Evolutionary conservation across 352 stramenopile genomes (phyloP), one percentile per base, ranked within the genome.

Genomic region (Phytophthora quininea): DNA sequence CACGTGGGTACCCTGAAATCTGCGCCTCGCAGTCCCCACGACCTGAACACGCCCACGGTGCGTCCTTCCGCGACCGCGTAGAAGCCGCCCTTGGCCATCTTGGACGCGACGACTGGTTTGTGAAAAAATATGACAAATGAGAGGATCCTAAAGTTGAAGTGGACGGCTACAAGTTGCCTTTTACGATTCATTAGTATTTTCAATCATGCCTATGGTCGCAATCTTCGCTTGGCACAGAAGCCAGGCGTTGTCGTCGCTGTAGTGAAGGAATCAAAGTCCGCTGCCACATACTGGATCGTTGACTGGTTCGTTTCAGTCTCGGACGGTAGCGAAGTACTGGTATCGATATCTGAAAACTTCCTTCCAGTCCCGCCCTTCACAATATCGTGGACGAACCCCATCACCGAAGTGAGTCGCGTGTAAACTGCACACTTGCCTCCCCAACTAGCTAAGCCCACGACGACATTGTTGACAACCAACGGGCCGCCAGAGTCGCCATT

Each of bases 21-120:
- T 88, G 73, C 38, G 71, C 69, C 53, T 93, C 57, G 29, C 61
- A 71, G 52, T 74, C 66, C 30, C 87, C 84, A 95, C 6, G 81
- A 78, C 19, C 50, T 67, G 67, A 86, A 93, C 46, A 95, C 57
- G 43, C 84, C 87, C 0, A 69, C 75, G 0, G 47, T 64, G n/a
- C 84, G 79, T 0, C 86, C 86, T 0, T 64, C 67, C 2, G 86
- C 81, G 54, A 91, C 86, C 0, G 82, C 86, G 74, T 92, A 93
- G 55, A 74, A 91, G 69, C 54, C 78, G 11, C 55, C 52, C n/a
- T 66, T 70, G 31, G 61, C 38, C 62, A 74, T 74, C 19, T 24
- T 24, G 19, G 19, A 24, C 19, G 19, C 19, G 19, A 24, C 19
- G 19, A 24, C 19, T 24, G 19, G 19, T 24, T 24, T 24, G 19